phyloP scores from a whole-genome alignment of 2,329 filamentous ascomycete species.

The Orbilia quercus region DNA sequence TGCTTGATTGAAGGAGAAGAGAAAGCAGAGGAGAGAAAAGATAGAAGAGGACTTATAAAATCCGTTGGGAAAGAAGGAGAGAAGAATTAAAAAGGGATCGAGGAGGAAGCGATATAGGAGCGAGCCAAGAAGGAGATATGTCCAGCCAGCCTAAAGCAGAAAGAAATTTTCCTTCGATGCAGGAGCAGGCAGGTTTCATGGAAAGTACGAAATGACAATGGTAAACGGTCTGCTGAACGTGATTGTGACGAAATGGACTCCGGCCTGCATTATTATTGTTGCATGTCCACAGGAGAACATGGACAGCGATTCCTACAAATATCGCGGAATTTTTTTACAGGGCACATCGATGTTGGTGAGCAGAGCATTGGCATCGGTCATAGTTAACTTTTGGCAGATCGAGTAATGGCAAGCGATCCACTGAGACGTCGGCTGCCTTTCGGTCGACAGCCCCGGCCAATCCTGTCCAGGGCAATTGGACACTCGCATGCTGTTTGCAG shows the following conservation, averaged over 20 bases:
- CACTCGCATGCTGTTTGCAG: conserved; percentile 31
- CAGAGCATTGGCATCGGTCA: conserved; percentile 54
- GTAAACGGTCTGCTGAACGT: conserved; percentile 49
- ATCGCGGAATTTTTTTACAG: conserved; percentile 46
- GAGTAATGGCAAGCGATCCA: conserved; percentile 52
- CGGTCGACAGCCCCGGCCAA: conserved; percentile 32
- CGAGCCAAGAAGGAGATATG: conserved; percentile 47
- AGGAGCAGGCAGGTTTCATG: conserved; percentile 54
- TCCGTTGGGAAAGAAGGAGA: conserved; percentile 30
- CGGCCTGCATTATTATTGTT: too few relatives aligned
- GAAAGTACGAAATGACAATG: conserved; percentile 14
- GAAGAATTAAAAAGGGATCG: conserved; percentile 31
- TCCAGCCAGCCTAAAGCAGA: conserved; percentile 20
- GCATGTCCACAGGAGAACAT: too few relatives aligned
- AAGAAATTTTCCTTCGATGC: conserved; percentile 41
- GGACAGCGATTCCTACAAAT: conserved; percentile 30
- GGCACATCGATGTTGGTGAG: conserved; percentile 34
- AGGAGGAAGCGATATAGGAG: conserved; percentile 48
- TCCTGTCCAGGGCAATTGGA: conserved; percentile 28
- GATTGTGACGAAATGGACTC: conserved; percentile 54
- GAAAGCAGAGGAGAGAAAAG: conserved; percentile 20
- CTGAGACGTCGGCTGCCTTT: conserved; percentile 16
- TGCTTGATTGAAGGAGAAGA: conserved; percentile 17
- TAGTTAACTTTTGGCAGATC: conserved; percentile 16
- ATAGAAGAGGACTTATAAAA: conserved; percentile 28